A percentile compares a stretch with the other conserved stretches of the same genome.
Conservation (phyloP, 1,284 basidiomycete species). For the Cutaneotrichosporon cavernicola region DNA sequence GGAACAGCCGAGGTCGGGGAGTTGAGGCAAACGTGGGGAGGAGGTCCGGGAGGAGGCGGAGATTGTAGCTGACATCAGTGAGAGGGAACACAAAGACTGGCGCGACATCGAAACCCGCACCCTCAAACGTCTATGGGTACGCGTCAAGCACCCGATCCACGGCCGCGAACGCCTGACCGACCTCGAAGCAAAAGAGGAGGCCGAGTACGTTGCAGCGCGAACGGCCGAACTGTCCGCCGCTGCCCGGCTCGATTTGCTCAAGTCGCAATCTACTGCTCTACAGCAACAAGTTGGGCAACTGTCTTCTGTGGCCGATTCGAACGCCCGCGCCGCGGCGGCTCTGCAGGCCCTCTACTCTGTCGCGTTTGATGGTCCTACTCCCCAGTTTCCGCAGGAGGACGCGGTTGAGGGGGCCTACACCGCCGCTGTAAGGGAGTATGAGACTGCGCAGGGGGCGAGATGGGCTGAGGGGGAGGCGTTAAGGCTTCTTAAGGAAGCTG, state of each 20-base stretch:
- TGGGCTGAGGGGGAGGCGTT: conserved; percentile 23
- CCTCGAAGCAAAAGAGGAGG: conserved; percentile 30
- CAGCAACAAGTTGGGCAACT: conserved; percentile 18
- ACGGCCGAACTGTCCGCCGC: conserved; percentile 22
- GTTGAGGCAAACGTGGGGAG: too few relatives aligned
- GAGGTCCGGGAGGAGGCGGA: too few relatives aligned
- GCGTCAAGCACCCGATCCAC: conserved; percentile 21
- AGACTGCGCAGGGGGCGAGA: conserved; percentile 21
- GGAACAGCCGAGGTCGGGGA: too few relatives aligned
- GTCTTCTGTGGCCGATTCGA: conserved; percentile 11
- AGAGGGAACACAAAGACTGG: conserved; percentile 29
- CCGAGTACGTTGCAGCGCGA: conserved; percentile 29
- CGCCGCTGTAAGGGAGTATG: conserved; percentile 9
- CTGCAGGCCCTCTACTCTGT: conserved; percentile 24
- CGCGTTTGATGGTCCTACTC: conserved; percentile 26
- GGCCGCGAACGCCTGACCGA: conserved; percentile 15
- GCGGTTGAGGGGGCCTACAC: conserved; percentile 17
- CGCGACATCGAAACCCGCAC: conserved; percentile 26
- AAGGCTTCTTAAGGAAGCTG: conserved; percentile 18
- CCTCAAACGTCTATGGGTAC: conserved; percentile 25
- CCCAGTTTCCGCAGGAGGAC: conserved; percentile 28
- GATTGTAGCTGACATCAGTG: conserved; percentile 9
- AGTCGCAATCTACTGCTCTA: conserved; percentile 14
- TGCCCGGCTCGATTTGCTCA: conserved; percentile 18
- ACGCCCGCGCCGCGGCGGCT: conserved; percentile 10